Percentiles rank a stretch among this genome's conserved stretches.
Conservation (phyloP, 441 rosid genomes). For the Breynia disticha region DNA sequence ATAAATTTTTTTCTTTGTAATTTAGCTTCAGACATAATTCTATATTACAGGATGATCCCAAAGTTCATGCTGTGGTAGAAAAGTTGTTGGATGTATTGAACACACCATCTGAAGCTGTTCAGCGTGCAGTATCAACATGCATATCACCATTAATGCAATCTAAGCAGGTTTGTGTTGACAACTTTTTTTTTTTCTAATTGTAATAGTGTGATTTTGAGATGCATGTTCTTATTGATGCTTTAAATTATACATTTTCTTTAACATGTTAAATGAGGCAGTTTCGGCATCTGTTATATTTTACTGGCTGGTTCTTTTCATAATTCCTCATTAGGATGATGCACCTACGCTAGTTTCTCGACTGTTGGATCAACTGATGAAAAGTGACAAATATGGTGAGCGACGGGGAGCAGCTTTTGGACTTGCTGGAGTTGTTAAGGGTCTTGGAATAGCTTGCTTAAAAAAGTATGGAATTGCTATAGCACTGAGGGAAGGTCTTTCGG, state of each 20-base stretch:
- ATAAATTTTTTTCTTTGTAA: too few species aligned
- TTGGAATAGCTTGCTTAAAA: conserved; percentile 88
- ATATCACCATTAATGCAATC: conserved; percentile 87
- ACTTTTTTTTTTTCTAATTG: conserved; percentile 3
- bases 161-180: conserved; percentile 50
- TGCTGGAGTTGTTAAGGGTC: conserved; percentile 91
- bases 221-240: neutral
- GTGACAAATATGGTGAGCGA: conserved; percentile 96
- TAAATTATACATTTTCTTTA: too few species aligned
- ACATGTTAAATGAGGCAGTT: too few species aligned
- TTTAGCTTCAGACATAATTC: conserved; percentile 14
- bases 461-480: conserved; percentile 56
- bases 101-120: conserved; percentile 99
- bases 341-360: conserved; percentile 63
- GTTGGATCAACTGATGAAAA: conserved; percentile 79
- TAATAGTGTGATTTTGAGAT: neutral
- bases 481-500: conserved; percentile 62
- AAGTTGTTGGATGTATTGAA: conserved; percentile 94
- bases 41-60: conserved; percentile 85
- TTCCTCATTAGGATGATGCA: conserved; percentile 62
- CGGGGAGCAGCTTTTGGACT: conserved; percentile 99
- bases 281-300: too few species aligned
- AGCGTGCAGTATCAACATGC: conserved; percentile 89
- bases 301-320: too few species aligned
- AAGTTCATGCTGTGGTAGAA: conserved; percentile 87